Base-by-base conservation (phyloP, 1,139 yeast genomes). In the Protomyces gravidus region DNA sequence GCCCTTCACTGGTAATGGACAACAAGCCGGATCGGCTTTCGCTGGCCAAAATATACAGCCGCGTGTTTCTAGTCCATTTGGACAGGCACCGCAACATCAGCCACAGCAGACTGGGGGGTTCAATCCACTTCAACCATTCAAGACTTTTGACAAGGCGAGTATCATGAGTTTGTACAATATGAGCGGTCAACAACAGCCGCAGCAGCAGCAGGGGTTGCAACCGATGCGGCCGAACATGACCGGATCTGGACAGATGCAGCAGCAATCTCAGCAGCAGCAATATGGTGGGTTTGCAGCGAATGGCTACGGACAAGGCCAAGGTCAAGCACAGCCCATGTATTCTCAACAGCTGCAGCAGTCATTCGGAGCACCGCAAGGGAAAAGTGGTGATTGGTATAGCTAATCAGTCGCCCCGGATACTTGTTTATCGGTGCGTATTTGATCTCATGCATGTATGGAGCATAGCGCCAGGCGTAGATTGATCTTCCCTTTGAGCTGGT, bases 131-230 rank as follows among this genome's bases (percentile, higher is more conserved):
- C 53, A 55, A 13, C 58, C 58, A 3, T 11, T 45, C 25, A 53
- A 46, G n/a, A 50, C 58, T 6, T 53, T 53, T 39, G 58, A 53
- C 51, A 53, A 53, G 36, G 58, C 58, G 19, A 45, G 58, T 32
- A 53, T 53, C 51, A 45, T 53, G 51, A 45, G 46, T 13, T 33
- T 53, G 39, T 53, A 46, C 30, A 50, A 50, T 25, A 25, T 39
- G 7, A 36, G 36, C 19, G 46, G 45, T 30, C 19, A 15, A 6
- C 17, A 33, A 26, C 58, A 50, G 17, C 47, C 11, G n/a, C 45
- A 33, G 11, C 57, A 52, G 42, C 46, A 52, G n/a, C 32, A 27
- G n/a, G 25, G 15, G 19, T 45, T 13, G n/a, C 57, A 30, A 33
- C 51, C 42, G 6, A 36, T 36, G 42, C 32, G 32, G 13, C 32